Evolutionary conservation across 2,329 filamentous ascomycete genomes (phyloP), one percentile per base, ranked within the genome.

Genomic region (Podosphaera fusca): DNA sequence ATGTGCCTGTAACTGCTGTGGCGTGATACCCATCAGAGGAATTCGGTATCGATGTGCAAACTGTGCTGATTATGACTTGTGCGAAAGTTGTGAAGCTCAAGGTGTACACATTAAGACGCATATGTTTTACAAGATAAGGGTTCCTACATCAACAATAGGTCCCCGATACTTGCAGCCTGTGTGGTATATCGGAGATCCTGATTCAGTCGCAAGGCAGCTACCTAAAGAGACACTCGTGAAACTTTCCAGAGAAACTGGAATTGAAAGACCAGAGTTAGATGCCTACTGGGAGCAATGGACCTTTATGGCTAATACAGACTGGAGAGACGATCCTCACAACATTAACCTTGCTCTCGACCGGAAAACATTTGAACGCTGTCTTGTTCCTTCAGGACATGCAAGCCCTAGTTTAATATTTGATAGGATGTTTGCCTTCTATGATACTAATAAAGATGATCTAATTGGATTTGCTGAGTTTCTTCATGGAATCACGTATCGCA

Each of bases 211-310:
- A 21, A 76, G 79, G 29, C 80, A 74, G 50, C 74, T 96, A n/a
- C 79, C 82, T 0, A 76, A 80, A 33, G 68, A 73, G 1, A 70
- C 92, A 42, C 82, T 86, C 56, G 77, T 80, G 56, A 81, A 81
- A 59, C 74, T 89, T 57, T 79, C 80, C 35, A 75, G 75, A 57
- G 82, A 86, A 60, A 88, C 85, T 0, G 81, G 81, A 21, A 86
- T 94, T 69, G 88, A 95, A 65, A 79, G 84, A 34, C 84, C 87
- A 1, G 87, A 94, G 68, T 73, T 98, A 4, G 90, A 96, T 70
- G 90, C 89, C 5, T 79, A 94, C 47, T 96, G 89, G 83, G 90
- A 96, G 66, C 90, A 96, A 66, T 98, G 94, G 77, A 89, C 86
- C 4, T 95, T 89, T 67, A 82, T 95, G 70, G 90, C 90, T 47